Evolutionary conservation across 768 basidiomycete genomes (phyloP), one percentile per base, ranked within the genome.

Genomic region (Panaeolus papilionaceus): DNA sequence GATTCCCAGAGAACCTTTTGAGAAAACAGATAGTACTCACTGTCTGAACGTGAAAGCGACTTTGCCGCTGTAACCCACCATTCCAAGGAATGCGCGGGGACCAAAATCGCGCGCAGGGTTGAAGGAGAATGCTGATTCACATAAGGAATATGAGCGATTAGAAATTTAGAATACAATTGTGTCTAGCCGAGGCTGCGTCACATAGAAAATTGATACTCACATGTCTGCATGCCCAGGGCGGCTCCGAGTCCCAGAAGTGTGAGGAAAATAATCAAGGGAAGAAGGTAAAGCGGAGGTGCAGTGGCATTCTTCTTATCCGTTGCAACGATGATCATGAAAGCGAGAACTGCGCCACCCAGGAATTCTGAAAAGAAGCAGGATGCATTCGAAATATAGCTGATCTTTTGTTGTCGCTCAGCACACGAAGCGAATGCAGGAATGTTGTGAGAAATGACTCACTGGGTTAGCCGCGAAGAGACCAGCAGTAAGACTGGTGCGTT

Each of bases 31-130:
- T 18, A 7, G 26, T 2, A 76, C 80, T 67, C 70, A 84, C 84
- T 79, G 78, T 64, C 82, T 74, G 75, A 75, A 83, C 4, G 79
- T 80, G 77, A 79, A 86, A 14, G 82, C 85, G 44, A 81, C 80
- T 69, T 58, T 9, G 28, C 76, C 75, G 20, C 90, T 90, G 69
- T 91, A 92, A 10, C 91, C 91, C 4, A 83, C 89, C 87, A 92
- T 90, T 8, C 89, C 83, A 1, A 89, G 89, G 73, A 91, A 78
- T 45, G 92, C 70, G 3, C 91, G 84, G 0, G 91, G 91, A 1
- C 91, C 91, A 39, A 92, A 79, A 76, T 92, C 91, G 71, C 91
- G 86, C 14, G 91, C 89, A 63, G 91, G 91, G 72, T 92, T 92
- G 66, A 91, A 78, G 5, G 89, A 85, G 68, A 82, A 89, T 28